Percentiles rank a stretch among this genome's conserved stretches.
Conservation (phyloP, 2,329 filamentous ascomycete genomes). For the Diaporthe citri region DNA sequence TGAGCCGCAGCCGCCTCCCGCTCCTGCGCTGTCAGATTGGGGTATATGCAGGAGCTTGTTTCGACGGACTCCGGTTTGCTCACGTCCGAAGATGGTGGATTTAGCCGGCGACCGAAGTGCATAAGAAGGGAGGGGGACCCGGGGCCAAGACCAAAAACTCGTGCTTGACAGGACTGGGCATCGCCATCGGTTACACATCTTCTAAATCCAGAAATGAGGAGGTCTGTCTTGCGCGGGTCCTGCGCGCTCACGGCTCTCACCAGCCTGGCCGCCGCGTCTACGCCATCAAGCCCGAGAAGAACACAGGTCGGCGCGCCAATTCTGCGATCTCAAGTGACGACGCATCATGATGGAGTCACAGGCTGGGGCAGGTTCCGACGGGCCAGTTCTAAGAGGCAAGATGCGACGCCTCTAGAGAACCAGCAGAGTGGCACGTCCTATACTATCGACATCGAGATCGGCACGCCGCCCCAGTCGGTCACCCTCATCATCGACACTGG, state of each 20-base stretch:
- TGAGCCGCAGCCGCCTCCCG: constrained; percentile 16
- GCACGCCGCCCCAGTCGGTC: constrained; percentile 61
- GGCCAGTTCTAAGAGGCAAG: constrained; percentile 13
- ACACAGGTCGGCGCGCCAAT: constrained; percentile 5
- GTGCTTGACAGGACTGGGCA: constrained; percentile 6
- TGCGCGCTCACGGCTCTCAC: not conserved
- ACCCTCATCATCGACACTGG: constrained; percentile 66
- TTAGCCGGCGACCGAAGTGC: constrained; percentile 14
- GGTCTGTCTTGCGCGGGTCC: not conserved
- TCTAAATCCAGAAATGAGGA: not conserved
- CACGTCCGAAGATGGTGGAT: constrained; percentile 3
- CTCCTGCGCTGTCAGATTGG: constrained; percentile 4
- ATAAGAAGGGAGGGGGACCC: constrained; percentile 11
- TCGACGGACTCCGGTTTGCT: constrained; percentile 14
- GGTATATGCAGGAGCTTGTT: constrained; percentile 19
- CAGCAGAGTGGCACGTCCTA: constrained; percentile 32
- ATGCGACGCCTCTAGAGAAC: constrained; percentile 9
- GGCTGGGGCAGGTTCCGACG: not conserved
- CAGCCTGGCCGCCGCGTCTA: not conserved
- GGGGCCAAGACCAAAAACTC: not conserved
- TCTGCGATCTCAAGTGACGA: constrained; percentile 20
- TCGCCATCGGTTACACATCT: not conserved
- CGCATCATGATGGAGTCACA: constrained; percentile 14
- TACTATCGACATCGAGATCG: constrained; percentile 55
- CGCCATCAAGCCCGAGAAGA: not conserved